phyloP scores from a whole-genome alignment of 495 filamentous ascomycete species.

The Aspergillus saccharolyticus region DNA sequence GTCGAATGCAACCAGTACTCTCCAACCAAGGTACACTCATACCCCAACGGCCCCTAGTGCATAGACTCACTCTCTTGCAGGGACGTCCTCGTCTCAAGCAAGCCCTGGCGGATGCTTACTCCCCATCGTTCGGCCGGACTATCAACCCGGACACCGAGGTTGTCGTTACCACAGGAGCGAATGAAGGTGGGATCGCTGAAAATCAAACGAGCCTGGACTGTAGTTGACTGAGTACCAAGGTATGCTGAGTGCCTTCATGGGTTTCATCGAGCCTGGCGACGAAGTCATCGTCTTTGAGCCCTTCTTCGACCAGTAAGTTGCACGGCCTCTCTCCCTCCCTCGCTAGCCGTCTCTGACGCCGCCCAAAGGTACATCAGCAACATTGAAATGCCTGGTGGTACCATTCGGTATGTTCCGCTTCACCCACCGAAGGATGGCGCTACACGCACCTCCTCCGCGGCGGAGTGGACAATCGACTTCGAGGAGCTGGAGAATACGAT shows the following conservation, averaged over 20 bases:
- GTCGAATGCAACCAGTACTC: conserved; percentile 99
- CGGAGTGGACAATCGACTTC: conserved; percentile 85
- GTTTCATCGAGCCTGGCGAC: conserved; percentile 86
- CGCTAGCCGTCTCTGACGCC: conserved; percentile 10
- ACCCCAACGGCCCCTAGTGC: not conserved
- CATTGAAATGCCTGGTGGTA: conserved; percentile 95
- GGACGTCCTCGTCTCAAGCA: conserved; percentile 86
- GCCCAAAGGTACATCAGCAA: conserved; percentile 73
- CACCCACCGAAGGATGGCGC: conserved; percentile 85
- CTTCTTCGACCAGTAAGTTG: conserved; percentile 88
- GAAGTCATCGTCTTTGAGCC: conserved; percentile 98
- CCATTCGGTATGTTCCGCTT: conserved; percentile 86
- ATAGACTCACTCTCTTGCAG: conserved; percentile 24
- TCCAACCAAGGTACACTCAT: conserved; percentile 64
- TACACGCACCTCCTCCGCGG: conserved; percentile 70
- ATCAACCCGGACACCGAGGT: conserved; percentile 88
- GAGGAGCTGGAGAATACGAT: conserved; percentile 78
- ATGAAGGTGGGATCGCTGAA: conserved; percentile 59
- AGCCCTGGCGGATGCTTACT: conserved; percentile 86
- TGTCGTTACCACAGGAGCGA: conserved; percentile 91
- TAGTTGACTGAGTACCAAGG: conserved; percentile 32
- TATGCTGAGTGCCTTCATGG: conserved; percentile 97
- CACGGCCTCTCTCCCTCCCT: not conserved
- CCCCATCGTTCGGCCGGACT: conserved; percentile 71
- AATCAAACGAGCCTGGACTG: not conserved